These are phyloP conservation scores for Nemania abortiva DNA, from an alignment of 2,329 filamentous ascomycete genomes.

Conservation along the genomic window DNA sequence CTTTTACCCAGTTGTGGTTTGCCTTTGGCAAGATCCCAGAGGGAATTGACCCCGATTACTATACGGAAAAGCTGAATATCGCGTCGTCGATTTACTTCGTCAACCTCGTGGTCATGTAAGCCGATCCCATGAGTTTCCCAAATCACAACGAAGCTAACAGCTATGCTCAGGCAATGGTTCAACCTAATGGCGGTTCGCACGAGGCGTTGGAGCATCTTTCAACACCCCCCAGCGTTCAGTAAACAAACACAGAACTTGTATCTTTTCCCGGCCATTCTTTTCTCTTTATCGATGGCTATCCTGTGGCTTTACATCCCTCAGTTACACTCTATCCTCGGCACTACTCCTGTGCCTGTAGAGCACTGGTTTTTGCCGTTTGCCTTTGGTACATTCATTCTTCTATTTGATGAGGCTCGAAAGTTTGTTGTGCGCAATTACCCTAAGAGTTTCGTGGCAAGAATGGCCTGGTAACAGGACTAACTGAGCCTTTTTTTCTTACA, in stretches of 20 bases:
- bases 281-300: slow-evolving; percentile 76
- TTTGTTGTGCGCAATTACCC: slow-evolving; percentile 71
- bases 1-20: slow-evolving; percentile 76
- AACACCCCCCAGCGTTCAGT: slow-evolving; percentile 77
- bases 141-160: not conserved
- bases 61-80: slow-evolving; percentile 68
- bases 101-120: slow-evolving; percentile 81
- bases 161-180: slow-evolving; percentile 72
- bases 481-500: not conserved
- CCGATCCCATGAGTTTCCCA: not conserved
- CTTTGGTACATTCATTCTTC: slow-evolving; percentile 72
- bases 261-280: slow-evolving; percentile 77
- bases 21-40: slow-evolving; percentile 68
- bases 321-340: slow-evolving; percentile 71
- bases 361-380: slow-evolving; percentile 82
- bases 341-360: slow-evolving; percentile 70
- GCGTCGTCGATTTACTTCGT: slow-evolving; percentile 83
- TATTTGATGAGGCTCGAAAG: slow-evolving; percentile 76
- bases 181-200: slow-evolving; percentile 78
- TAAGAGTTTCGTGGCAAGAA: slow-evolving; percentile 65
- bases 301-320: slow-evolving; percentile 77
- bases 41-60: slow-evolving; percentile 65
- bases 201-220: slow-evolving; percentile 74
- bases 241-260: slow-evolving; percentile 74
- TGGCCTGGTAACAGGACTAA: slow-evolving; percentile 69